These are phyloP conservation scores for Creolimax fragrantissima DNA, from an alignment of 78 protist genomes.

Conservation along the genomic window DNA sequence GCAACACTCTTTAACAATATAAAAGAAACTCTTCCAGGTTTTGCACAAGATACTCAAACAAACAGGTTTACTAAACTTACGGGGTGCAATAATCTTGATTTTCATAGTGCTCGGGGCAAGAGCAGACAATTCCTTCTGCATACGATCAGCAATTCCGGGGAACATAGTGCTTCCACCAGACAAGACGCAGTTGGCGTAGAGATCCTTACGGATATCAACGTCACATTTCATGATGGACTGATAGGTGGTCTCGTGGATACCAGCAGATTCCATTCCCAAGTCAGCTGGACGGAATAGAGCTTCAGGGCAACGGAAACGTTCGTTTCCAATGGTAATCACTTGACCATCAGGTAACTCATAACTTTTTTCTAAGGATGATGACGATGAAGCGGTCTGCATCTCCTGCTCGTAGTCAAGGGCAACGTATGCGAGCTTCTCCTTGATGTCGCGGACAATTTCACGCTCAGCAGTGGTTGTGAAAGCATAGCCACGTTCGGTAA, in stretches of 20 bases:
- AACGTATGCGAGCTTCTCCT: slow-evolving; percentile 74
- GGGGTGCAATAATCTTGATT: not conserved
- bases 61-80: too few species aligned
- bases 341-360: slow-evolving; percentile 74
- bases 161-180: slow-evolving; percentile 39
- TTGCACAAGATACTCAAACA: too few species aligned
- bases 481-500: slow-evolving; percentile 60
- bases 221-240: slow-evolving; percentile 37
- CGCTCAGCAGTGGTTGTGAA: slow-evolving; percentile 74
- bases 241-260: slow-evolving; percentile 55
- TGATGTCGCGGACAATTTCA: slow-evolving; percentile 80
- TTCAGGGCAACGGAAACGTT: slow-evolving; percentile 67
- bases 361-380: too few species aligned
- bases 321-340: slow-evolving; percentile 55
- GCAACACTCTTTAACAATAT: too few species aligned
- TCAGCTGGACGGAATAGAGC: slow-evolving; percentile 72
- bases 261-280: slow-evolving; percentile 51
- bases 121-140: not conserved
- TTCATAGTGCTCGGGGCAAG: not conserved
- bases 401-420: slow-evolving; percentile 5
- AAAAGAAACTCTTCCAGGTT: too few species aligned
- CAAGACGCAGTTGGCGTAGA: slow-evolving; percentile 25
- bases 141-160: slow-evolving; percentile 4
- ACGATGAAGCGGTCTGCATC: too few species aligned
- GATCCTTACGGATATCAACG: slow-evolving; percentile 35